A percentile compares a stretch with the other conserved stretches of the same genome.
Evolutionary conservation across 768 basidiomycete species (phyloP).

Genomic region (Myochromella boudieri): DNA sequence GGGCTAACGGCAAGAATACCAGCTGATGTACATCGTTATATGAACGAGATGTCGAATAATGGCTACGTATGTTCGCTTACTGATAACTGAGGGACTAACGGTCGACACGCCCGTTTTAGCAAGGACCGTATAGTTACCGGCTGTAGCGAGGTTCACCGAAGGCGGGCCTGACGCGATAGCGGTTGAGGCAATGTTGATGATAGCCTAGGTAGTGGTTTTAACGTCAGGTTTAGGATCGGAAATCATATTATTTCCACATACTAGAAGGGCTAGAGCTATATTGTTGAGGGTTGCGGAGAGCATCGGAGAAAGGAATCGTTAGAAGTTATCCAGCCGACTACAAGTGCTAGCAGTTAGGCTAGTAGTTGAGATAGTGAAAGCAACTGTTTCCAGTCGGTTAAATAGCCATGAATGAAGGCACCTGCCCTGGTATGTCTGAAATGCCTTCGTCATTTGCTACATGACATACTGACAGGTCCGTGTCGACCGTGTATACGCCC

Average conservation of each 20-base stretch:
- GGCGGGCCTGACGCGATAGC: not conserved
- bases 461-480: too few species aligned
- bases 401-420: not conserved
- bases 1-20: not conserved
- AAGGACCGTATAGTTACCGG: too few species aligned
- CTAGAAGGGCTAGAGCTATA: too few species aligned
- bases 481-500: too few species aligned
- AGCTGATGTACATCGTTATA: not conserved
- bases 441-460: not conserved
- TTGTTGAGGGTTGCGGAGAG: not conserved
- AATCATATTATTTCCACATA: not conserved
- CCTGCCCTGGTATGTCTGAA: not conserved
- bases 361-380: not conserved
- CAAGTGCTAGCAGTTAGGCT: not conserved
- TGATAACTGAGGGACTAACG: not conserved
- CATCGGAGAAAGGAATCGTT: not conserved
- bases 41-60: not conserved
- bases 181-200: not conserved
- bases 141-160: not conserved
- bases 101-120: not conserved
- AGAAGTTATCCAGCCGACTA: not conserved
- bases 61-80: not conserved
- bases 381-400: too few species aligned
- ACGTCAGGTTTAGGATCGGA: not conserved
- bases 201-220: not conserved